Percentiles rank a stretch among this genome's conserved stretches.
Conservation (phyloP, 2,329 filamentous ascomycete species). For the Ceratocystis cacaofunesta region DNA sequence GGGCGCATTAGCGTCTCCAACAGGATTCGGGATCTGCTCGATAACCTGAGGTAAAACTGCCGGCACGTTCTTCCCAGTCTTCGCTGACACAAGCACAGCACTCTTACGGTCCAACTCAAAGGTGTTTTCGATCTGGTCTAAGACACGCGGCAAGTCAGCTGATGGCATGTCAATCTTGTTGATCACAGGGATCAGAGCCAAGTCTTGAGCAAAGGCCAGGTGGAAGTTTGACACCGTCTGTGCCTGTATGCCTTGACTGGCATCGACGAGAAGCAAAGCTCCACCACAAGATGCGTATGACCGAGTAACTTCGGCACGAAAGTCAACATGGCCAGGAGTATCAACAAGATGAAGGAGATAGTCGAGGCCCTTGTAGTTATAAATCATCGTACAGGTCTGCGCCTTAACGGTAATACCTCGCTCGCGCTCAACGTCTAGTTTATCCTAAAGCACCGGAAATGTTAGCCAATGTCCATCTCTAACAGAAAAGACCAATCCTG, state of each 20-base stretch:
- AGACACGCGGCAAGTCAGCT: constrained; percentile 70
- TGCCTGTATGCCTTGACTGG: constrained; percentile 89
- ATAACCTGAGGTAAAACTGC: constrained; percentile 74
- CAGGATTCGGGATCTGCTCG: constrained; percentile 65
- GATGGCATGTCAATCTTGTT: constrained; percentile 94
- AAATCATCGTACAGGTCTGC: constrained; percentile 96
- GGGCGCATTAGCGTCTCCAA: constrained; percentile 51
- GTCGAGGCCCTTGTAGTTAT: constrained; percentile 64
- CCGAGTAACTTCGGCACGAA: constrained; percentile 85
- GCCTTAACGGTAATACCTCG: constrained; percentile 97
- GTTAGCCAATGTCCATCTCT: not conserved
- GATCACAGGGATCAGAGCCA: constrained; percentile 76
- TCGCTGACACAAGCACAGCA: constrained; percentile 65
- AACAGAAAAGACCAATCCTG: not conserved
- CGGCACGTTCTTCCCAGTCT: constrained; percentile 79
- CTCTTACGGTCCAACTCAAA: constrained; percentile 76
- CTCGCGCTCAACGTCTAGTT: constrained; percentile 90
- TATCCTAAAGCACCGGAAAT: constrained; percentile 40
- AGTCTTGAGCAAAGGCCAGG: constrained; percentile 80
- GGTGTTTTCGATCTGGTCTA: constrained; percentile 70
- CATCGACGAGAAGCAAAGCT: constrained; percentile 82
- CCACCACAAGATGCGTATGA: constrained; percentile 95
- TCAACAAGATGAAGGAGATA: constrained; percentile 93
- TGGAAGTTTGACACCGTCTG: constrained; percentile 99
- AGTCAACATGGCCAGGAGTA: constrained; percentile 95